These are phyloP conservation scores for Stromatinia cepivora DNA, from an alignment of 2,329 filamentous ascomycete species.

Conservation along the genomic window DNA sequence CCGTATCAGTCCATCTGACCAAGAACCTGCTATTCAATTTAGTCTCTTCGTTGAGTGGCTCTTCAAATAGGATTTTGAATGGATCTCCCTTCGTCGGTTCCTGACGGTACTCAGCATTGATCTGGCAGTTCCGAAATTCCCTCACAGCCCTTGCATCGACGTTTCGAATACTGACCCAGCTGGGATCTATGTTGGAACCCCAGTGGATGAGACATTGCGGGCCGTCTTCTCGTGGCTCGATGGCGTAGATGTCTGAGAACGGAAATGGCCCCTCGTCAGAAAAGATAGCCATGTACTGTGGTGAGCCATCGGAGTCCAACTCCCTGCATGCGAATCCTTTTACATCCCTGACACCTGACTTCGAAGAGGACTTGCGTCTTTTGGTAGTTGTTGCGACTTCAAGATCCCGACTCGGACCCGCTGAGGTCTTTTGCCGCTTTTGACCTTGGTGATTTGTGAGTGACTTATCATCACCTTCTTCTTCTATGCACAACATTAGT, in stretches of 20 bases:
- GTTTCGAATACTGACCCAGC: neutral
- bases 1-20: neutral
- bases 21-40: neutral
- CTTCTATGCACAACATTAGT: neutral
- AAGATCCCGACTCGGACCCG: neutral
- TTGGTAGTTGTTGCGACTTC: neutral
- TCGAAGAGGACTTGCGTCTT: neutral
- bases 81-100: neutral
- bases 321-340: neutral
- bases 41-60: neutral
- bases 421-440: neutral
- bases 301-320: neutral
- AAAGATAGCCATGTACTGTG: neutral
- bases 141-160: conserved; percentile 2
- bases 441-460: neutral
- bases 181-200: neutral
- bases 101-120: neutral
- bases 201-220: neutral
- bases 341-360: neutral
- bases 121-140: neutral
- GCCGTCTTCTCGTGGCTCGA: neutral
- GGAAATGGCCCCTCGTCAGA: neutral
- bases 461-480: neutral
- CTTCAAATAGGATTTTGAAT: neutral
- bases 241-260: neutral